phyloP scores from a whole-genome alignment of 2,329 filamentous ascomycete genomes.

The Cercospora sojina region DNA sequence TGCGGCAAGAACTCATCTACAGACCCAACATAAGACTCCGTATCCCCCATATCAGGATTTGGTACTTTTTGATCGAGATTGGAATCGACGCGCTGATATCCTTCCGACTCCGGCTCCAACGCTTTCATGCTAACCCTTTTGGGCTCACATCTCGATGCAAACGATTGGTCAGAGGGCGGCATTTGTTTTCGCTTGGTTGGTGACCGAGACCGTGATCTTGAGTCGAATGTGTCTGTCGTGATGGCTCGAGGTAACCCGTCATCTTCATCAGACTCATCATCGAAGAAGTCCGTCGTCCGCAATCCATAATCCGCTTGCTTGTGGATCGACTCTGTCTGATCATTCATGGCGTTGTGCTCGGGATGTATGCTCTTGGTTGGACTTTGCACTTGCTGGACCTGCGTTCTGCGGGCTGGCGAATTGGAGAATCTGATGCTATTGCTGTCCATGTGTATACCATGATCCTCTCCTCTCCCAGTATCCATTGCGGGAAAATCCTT shows the following conservation, averaged over 20 bases:
- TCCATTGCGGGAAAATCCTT: slow-evolving; percentile 12
- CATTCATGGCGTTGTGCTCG: slow-evolving; percentile 23
- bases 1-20: slow-evolving; percentile 31
- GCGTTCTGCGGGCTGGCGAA: slow-evolving; percentile 38
- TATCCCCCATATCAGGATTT: slow-evolving; percentile 6
- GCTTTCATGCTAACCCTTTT: slow-evolving; percentile 23
- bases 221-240: neutral
- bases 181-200: slow-evolving; percentile 26
- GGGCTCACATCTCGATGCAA: slow-evolving; percentile 26
- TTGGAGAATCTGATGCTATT: slow-evolving; percentile 32
- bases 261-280: slow-evolving; percentile 34
- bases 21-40: slow-evolving; percentile 33
- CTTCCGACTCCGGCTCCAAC: slow-evolving; percentile 25
- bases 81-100: slow-evolving; percentile 32
- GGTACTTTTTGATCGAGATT: slow-evolving; percentile 14
- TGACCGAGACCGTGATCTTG: slow-evolving; percentile 20
- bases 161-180: slow-evolving; percentile 20
- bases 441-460: slow-evolving; percentile 12
- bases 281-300: slow-evolving; percentile 40
- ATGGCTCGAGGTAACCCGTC: slow-evolving; percentile 10
- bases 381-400: slow-evolving; percentile 35
- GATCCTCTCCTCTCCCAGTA: neutral
- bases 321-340: slow-evolving; percentile 33
- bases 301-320: slow-evolving; percentile 34
- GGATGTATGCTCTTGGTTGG: slow-evolving; percentile 40